Base-by-base conservation (phyloP, 2,329 filamentous ascomycete species). In the Penicillium sp. region DNA sequence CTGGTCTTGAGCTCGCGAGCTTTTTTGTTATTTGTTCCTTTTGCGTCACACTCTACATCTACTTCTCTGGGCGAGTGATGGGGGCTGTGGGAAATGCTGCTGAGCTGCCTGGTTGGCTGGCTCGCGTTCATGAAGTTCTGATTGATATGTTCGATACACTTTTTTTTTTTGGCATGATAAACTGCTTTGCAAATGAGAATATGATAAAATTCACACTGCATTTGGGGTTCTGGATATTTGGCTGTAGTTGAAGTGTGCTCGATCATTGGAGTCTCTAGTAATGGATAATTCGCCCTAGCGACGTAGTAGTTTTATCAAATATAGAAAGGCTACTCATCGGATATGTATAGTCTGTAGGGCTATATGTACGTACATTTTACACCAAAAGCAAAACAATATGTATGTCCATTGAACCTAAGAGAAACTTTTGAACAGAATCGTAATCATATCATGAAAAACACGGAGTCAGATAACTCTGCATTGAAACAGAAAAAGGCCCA, bases 401-500 rank as follows among this genome's bases (percentile, higher is more conserved):
- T 50, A 50, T 47, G 37, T 51, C 38, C 48, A 47, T 51, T 51
- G 48, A 47, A 47, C 37, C 24, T 38, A 24, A 41, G 13, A 44
- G 39, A 50, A 50, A 51, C 48, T 51, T 51, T 51, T 51, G 48
- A 51, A 51, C 43, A 51, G 37, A 47, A 42, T 51, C 48, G 48
- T 51, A 47, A 51, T 51, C 43, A 37, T 47, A 51, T 51, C 48
- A 51, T 51, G 38, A 50, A 31, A 33, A 24, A 50, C 17, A 31
- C 31, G 35, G 29, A 51, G 43, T 34, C 21, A 8, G 43, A 19
- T 41, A 45, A 40, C 43, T 50, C 48, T 50, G 42, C 47, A 49
- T 45, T 37, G 39, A 24, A 45, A 34, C 24, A 46, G 26, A 33
- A 41, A 41, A 43, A 31, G 35, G 48, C 43, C 48, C 43, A 46